phyloP scores from a whole-genome alignment of 371 early-diverging fungal species.

The Apophysomyces ossiformis region DNA sequence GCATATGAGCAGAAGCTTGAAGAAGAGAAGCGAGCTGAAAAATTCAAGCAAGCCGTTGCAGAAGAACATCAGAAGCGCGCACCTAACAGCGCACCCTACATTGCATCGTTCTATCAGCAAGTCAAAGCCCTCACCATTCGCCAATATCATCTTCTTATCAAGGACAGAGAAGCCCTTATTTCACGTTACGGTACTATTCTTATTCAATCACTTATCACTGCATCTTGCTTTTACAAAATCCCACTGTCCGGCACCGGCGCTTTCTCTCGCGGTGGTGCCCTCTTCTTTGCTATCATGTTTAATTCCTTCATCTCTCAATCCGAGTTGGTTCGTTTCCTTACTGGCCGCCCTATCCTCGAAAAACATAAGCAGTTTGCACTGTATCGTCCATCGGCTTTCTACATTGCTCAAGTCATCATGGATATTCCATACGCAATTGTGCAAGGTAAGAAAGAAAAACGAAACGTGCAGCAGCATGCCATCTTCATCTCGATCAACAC shows the following conservation, averaged over 20 bases:
- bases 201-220: slow-evolving; percentile 71
- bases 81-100: slow-evolving; percentile 57
- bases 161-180: slow-evolving; percentile 52
- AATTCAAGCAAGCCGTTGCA: slow-evolving; percentile 57
- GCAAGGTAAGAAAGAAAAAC: slow-evolving; percentile 40
- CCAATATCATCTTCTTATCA: slow-evolving; percentile 60
- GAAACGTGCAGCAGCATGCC: no score
- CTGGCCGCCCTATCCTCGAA: slow-evolving; percentile 64
- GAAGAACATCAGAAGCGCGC: slow-evolving; percentile 63
- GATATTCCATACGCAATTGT: slow-evolving; percentile 43
- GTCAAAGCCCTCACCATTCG: slow-evolving; percentile 62
- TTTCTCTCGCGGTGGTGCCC: slow-evolving; percentile 75
- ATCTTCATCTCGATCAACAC: slow-evolving; percentile 20
- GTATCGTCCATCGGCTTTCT: slow-evolving; percentile 67
- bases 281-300: slow-evolving; percentile 62
- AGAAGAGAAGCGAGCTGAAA: slow-evolving; percentile 33
- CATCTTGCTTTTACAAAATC: slow-evolving; percentile 67
- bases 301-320: slow-evolving; percentile 58
- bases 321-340: slow-evolving; percentile 54
- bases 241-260: slow-evolving; percentile 59
- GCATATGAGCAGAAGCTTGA: slow-evolving; percentile 42
- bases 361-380: slow-evolving; percentile 73
- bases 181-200: slow-evolving; percentile 63
- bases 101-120: slow-evolving; percentile 67
- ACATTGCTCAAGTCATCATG: slow-evolving; percentile 58